Percentiles rank a stretch among this genome's conserved stretches.
Conservation (phyloP, 495 filamentous ascomycete species). For the Cenococcum geophilum region DNA sequence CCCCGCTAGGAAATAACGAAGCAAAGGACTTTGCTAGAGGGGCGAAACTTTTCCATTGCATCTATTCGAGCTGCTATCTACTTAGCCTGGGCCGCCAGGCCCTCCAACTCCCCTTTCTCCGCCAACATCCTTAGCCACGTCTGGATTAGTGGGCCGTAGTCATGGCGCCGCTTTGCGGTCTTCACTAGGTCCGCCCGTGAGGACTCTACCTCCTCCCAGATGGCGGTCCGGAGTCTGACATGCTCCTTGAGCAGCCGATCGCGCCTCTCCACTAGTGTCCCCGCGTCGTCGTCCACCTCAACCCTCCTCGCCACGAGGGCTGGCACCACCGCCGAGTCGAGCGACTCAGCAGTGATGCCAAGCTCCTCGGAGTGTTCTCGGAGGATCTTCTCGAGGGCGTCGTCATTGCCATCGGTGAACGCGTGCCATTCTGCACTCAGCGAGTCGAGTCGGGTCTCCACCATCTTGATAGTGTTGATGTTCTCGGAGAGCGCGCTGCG, state of each 20-base stretch:
- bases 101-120: conserved; percentile 30
- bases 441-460: conserved; percentile 38
- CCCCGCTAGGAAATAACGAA: too few relatives aligned
- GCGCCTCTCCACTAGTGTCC: conserved; percentile 35
- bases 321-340: background rate
- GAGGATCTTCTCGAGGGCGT: background rate
- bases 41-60: too few relatives aligned
- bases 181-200: conserved; percentile 25
- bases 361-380: background rate
- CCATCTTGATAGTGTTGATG: conserved; percentile 39
- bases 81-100: conserved; percentile 9
- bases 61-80: background rate
- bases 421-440: conserved; percentile 33
- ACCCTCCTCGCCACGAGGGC: conserved; percentile 6
- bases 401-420: conserved; percentile 7
- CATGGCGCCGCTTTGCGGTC: conserved; percentile 33
- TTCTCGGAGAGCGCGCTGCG: conserved; percentile 44
- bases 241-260: conserved; percentile 19
- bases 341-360: conserved; percentile 7
- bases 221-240: conserved; percentile 8
- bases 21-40: too few relatives aligned
- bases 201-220: conserved; percentile 17
- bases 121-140: conserved; percentile 27
- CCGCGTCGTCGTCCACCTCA: conserved; percentile 18
- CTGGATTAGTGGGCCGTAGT: conserved; percentile 34